These are phyloP conservation scores for Raphanus raphanistrum DNA, from an alignment of 345 rosid species.

Conservation along the genomic window DNA sequence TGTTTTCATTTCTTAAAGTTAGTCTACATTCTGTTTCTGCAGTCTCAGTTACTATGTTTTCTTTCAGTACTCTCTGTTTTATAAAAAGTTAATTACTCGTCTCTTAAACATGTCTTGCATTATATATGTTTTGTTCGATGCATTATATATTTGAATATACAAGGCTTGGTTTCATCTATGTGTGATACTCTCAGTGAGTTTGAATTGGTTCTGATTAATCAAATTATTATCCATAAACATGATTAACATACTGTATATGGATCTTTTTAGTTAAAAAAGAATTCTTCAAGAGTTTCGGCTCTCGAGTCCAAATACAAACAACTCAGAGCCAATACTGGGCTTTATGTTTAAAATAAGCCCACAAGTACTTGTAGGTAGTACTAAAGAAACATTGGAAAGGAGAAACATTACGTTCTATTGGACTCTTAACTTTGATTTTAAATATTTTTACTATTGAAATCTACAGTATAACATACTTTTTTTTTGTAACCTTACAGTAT, in stretches of 20 bases:
- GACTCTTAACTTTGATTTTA: background rate
- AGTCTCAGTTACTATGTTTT: background rate
- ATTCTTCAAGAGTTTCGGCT: background rate
- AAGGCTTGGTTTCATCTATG: conserved; percentile 5
- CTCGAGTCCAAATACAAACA: background rate
- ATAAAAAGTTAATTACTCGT: conserved; percentile 9
- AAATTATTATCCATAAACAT: conserved; percentile 1
- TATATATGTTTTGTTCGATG: background rate
- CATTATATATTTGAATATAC: background rate
- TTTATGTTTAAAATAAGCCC: conserved; percentile 18
- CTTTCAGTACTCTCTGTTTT: conserved; percentile 4
- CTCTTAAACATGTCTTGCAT: conserved; percentile 7
- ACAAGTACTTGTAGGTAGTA: background rate
- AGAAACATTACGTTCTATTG: background rate
- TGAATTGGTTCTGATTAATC: conserved; percentile 4
- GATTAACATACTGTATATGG: background rate
- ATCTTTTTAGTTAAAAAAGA: background rate
- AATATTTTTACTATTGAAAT: background rate
- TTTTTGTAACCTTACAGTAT: background rate
- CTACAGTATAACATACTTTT: background rate
- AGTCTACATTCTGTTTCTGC: conserved; percentile 8
- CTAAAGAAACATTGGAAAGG: background rate
- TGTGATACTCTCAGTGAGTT: background rate
- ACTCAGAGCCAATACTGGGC: background rate
- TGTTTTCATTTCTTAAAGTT: background rate